These are phyloP conservation scores for Licmophora abbreviata DNA, from an alignment of 108 stramenopile species.

Conservation along the genomic window DNA sequence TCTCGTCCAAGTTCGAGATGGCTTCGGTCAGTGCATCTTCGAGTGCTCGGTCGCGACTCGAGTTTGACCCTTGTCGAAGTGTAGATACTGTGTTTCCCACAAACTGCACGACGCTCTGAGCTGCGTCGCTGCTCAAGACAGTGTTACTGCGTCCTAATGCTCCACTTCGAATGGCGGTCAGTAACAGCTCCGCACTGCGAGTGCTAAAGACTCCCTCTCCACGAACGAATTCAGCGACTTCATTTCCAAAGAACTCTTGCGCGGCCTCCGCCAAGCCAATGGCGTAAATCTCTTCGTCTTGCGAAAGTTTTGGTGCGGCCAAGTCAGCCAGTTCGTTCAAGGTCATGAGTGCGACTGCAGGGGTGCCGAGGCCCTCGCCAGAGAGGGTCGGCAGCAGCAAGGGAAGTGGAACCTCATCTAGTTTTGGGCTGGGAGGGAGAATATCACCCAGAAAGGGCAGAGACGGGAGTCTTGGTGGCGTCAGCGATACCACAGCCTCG, in stretches of 20 bases:
- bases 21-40: slow-evolving; percentile 16
- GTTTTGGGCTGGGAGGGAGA: slow-evolving; percentile 53
- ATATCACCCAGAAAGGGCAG: slow-evolving; percentile 68
- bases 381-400: slow-evolving; percentile 37
- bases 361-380: slow-evolving; percentile 12
- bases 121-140: slow-evolving; percentile 22
- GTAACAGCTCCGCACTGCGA: slow-evolving; percentile 36
- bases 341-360: slow-evolving; percentile 30
- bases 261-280: slow-evolving; percentile 68
- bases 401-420: slow-evolving; percentile 67
- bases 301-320: slow-evolving; percentile 65
- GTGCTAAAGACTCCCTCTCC: slow-evolving; percentile 60
- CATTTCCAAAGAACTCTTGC: slow-evolving; percentile 52
- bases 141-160: slow-evolving; percentile 20
- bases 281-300: slow-evolving; percentile 84
- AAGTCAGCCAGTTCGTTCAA: slow-evolving; percentile 59
- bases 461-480: slow-evolving; percentile 58
- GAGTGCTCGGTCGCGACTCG: slow-evolving; percentile 1
- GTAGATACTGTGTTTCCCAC: slow-evolving; percentile 11
- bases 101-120: slow-evolving; percentile 14
- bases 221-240: slow-evolving; percentile 50
- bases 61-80: slow-evolving; percentile 1
- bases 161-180: slow-evolving; percentile 42
- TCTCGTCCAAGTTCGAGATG: slow-evolving; percentile 16
- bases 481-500: slow-evolving; percentile 57